Evolutionary conservation across 805 yeast genomes (phyloP), one percentile per base, ranked within the genome.

Genomic region (Cyberlindnera japonica): DNA sequence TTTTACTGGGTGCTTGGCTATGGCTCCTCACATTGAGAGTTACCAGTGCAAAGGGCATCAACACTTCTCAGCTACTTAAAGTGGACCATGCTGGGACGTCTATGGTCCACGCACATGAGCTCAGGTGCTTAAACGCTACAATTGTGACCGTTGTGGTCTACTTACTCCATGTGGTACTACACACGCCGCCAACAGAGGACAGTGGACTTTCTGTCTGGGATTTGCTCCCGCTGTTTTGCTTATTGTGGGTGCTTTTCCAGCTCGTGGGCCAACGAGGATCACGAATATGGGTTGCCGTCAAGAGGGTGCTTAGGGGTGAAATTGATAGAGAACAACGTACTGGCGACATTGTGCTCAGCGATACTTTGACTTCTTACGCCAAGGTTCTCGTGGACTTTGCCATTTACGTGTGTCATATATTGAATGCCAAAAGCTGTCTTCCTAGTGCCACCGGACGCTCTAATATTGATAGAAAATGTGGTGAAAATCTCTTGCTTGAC

Each of bases 291-390:
- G 37, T 40, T 9, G 28, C 86, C 0, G 48, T 79, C 28, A 64
- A 63, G 37, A 65, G 95, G 37, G 66, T 85, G 4, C 37, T 72
- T 5, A 37, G 56, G 3, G 95, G 95, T 3, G 68, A 71, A 3
- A 77, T 87, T 23, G 82, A 83, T 53, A 30, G 48, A 17, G 49
- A 46, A 16, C 51, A 61, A 13, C 67, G 95, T 52, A 75, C 84
- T 14, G 83, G 85, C 40, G 97, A 91, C 57, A 84, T 91, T 27
- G 62, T 93, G 34, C 59, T 90, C 12, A 78, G 95, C 7, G 99
- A 91, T 64, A 79, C 89, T 5, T 66, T 93, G 33, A 83, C 95
- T 0, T 88, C 96, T 0, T 88, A 83, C 57, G 68, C 87, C 4
- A 80, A 79, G 55, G 84, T 88, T 0, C 53, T 87, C 35, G 81